Evolutionary conservation across 345 rosid genomes (phyloP), one percentile per base, ranked within the genome.

Genomic region (Eucalyptus paniculata): DNA sequence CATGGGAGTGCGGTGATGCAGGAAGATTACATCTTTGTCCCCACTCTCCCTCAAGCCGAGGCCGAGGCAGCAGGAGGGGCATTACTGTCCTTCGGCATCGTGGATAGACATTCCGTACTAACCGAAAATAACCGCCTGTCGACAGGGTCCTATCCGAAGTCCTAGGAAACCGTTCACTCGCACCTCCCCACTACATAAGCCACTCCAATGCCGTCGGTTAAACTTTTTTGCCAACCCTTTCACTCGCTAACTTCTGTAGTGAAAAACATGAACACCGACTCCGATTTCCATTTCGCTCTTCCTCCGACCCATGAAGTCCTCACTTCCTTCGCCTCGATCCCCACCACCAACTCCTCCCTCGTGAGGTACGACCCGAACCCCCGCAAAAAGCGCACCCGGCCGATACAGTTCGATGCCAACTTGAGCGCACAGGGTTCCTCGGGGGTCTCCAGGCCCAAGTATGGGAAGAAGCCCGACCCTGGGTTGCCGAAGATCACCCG

Each of bases 401-500:
- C 11, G 47, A 32, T 51, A 34, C 32, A 86, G 69, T 40, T 86
- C 88, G 88, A 86, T 86, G 15, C 58, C 42, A n/a, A 86, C 67
- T 60, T 9, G 26, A 44, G 88, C 19, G 88, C 42, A 17, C 58
- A n/a, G 67, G n/a, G 58, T 86, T 18, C 87, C 37, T 1, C 56
- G 13, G 37, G 40, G 42, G 67, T 54, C 8, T 93, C 94, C 19
- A 96, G 93, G 90, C 86, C 89, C 90, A 37, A 65, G 80, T 24
- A 23, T 37, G 72, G 91, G 30, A 69, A 91, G 90, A 97, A 95
- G 88, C 96, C 98, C 16, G 97, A 97, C 93, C 96, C 97, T 21
- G 89, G 87, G 17, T 96, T 96, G 4, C 98, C 98, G 8, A 96
- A 96, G 92, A 96, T 94, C 90, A 96, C 97, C 6, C 87, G 91